These are phyloP conservation scores for Lentinula detonsa DNA, from an alignment of 768 basidiomycete genomes.

Conservation along the genomic window DNA sequence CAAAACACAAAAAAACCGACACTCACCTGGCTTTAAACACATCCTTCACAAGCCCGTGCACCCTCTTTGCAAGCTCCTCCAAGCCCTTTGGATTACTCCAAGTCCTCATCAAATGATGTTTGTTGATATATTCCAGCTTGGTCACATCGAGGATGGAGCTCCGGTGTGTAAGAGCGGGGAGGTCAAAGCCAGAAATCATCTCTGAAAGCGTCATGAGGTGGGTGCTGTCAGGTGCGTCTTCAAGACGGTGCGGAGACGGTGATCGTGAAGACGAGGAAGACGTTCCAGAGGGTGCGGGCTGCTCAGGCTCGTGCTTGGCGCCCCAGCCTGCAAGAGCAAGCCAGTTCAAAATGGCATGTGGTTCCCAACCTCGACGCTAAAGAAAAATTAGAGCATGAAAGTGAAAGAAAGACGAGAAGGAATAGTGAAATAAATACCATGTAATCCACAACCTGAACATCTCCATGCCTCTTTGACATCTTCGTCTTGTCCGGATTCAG, in stretches of 20 bases:
- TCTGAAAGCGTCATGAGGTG: slow-evolving; percentile 59
- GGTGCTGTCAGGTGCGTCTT: slow-evolving; percentile 60
- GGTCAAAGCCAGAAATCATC: slow-evolving; percentile 57
- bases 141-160: slow-evolving; percentile 73
- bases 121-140: slow-evolving; percentile 87
- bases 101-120: slow-evolving; percentile 66
- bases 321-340: slow-evolving; percentile 95
- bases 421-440: slow-evolving; percentile 41
- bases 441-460: slow-evolving; percentile 82
- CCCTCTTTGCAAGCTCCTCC: slow-evolving; percentile 45
- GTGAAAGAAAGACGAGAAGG: neutral
- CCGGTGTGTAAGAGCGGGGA: slow-evolving; percentile 71
- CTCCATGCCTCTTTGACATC: slow-evolving; percentile 91
- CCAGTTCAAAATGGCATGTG: slow-evolving; percentile 86
- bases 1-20: neutral
- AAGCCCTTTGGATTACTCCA: slow-evolving; percentile 48
- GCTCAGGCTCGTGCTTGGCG: slow-evolving; percentile 32
- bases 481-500: slow-evolving; percentile 89
- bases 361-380: slow-evolving; percentile 86
- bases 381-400: neutral
- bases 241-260: slow-evolving; percentile 14
- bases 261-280: slow-evolving; percentile 13
- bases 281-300: slow-evolving; percentile 18
- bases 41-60: slow-evolving; percentile 45
- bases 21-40: slow-evolving; percentile 54